phyloP scores from a whole-genome alignment of 2,329 filamentous ascomycete genomes.

The Trichoderma oligosporum region DNA sequence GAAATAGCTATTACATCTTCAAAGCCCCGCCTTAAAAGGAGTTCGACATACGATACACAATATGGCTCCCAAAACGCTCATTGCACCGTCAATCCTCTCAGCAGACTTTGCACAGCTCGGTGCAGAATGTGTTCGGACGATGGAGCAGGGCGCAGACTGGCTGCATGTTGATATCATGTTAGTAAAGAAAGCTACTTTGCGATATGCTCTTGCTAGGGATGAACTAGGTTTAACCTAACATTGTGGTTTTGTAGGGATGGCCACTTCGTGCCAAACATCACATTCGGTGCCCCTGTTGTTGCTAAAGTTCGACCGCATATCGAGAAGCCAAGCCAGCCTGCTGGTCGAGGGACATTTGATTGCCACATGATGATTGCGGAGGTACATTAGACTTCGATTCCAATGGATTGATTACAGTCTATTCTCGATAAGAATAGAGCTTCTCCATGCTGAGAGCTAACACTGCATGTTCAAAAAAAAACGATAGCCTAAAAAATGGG shows the following conservation, averaged over 20 bases:
- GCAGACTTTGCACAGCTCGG: conserved; percentile 92
- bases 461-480: background rate
- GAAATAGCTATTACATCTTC: too few relatives aligned
- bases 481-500: conserved; percentile 92
- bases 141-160: conserved; percentile 84
- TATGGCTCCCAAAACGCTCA: background rate
- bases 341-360: conserved; percentile 90
- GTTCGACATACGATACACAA: too few relatives aligned
- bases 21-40: too few relatives aligned
- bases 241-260: conserved; percentile 66
- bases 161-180: conserved; percentile 90
- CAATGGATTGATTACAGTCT: background rate
- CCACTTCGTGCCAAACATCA: conserved; percentile 98
- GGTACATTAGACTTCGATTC: conserved; percentile 46
- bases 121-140: conserved; percentile 80
- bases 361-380: conserved; percentile 99
- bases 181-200: conserved; percentile 22
- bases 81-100: conserved; percentile 91
- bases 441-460: background rate
- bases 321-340: conserved; percentile 62
- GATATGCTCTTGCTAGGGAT: too few relatives aligned
- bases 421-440: background rate
- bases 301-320: conserved; percentile 89
- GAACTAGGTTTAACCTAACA: too few relatives aligned
- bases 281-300: conserved; percentile 91